Percentiles rank a stretch among this genome's conserved stretches.
These are phyloP conservation scores for Umbilicus rupestris DNA, from an alignment of 164 flowering plant species.

Conservation along the genomic window DNA sequence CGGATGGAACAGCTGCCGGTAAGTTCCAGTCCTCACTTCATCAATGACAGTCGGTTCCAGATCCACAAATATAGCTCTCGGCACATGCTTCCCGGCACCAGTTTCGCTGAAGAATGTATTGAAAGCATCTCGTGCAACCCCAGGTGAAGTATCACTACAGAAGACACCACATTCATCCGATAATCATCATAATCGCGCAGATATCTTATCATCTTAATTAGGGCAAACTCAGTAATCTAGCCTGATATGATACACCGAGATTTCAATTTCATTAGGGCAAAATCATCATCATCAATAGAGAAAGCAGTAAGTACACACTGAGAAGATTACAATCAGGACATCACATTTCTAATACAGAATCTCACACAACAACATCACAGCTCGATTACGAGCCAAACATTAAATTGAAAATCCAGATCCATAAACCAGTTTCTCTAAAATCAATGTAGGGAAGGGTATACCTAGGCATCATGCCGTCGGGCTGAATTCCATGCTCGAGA, in stretches of 20 bases:
- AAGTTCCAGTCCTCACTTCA: conserved; percentile 73
- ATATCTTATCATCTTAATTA: neutral
- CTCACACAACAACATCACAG: too few species aligned
- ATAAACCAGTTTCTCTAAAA: too few species aligned
- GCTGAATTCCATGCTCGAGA: conserved; percentile 86
- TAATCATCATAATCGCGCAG: neutral
- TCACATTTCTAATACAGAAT: too few species aligned
- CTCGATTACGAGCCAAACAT: too few species aligned
- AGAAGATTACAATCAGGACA: too few species aligned
- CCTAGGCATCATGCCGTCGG: conserved; percentile 94
- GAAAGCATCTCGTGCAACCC: conserved; percentile 75
- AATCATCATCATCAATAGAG: too few species aligned
- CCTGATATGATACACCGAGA: too few species aligned
- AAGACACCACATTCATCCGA: neutral
- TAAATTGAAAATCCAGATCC: too few species aligned
- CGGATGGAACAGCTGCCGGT: conserved; percentile 86
- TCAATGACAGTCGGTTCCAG: conserved; percentile 93
- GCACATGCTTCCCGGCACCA: conserved; percentile 88
- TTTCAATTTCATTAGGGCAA: too few species aligned
- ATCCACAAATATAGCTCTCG: conserved; percentile 86
- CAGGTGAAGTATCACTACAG: conserved; percentile 61
- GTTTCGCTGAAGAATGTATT: conserved; percentile 95
- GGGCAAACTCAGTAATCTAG: too few species aligned
- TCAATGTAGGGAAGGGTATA: conserved; percentile 8
- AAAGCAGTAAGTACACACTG: too few species aligned